Conservation (phyloP, 768 basidiomycete species). For the Mycena albidolilacea region DNA sequence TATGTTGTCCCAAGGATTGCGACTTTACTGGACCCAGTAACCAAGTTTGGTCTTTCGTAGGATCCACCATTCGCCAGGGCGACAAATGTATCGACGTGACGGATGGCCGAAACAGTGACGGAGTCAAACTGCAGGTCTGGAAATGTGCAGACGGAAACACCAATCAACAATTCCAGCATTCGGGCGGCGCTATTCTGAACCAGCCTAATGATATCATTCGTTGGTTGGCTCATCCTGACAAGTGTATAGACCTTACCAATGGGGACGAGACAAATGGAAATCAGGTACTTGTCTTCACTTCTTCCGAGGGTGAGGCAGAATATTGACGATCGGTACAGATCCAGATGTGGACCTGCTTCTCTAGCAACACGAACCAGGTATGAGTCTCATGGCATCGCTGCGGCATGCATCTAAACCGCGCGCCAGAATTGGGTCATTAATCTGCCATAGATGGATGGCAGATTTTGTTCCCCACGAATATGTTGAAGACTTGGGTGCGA, state of each 20-base stretch:
- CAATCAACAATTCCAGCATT: slow-evolving; percentile 4
- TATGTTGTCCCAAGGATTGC: neutral
- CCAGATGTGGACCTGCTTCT: slow-evolving; percentile 7
- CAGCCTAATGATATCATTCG: neutral
- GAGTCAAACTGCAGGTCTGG: slow-evolving; percentile 6
- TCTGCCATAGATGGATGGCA: neutral
- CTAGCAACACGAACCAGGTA: slow-evolving; percentile 2
- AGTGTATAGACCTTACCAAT: slow-evolving; percentile 4
- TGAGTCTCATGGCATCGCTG: slow-evolving; percentile 3
- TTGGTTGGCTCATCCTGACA: slow-evolving; percentile 4
- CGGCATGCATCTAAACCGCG: neutral
- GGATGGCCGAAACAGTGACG: neutral
- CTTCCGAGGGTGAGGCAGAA: slow-evolving; percentile 4
- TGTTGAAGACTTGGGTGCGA: neutral
- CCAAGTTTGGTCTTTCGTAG: slow-evolving; percentile 2
- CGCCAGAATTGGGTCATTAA: neutral
- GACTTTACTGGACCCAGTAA: slow-evolving; percentile 3
- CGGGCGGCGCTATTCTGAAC: slow-evolving; percentile 5
- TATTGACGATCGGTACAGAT: neutral
- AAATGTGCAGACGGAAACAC: slow-evolving; percentile 4
- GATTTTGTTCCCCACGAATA: neutral
- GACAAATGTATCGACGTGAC: slow-evolving; percentile 8
- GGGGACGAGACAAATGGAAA: slow-evolving; percentile 5
- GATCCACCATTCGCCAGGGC: slow-evolving; percentile 7
- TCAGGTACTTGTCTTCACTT: neutral